Conservation (phyloP, 208 protist species). For the Trypanosoma melophagium region DNA sequence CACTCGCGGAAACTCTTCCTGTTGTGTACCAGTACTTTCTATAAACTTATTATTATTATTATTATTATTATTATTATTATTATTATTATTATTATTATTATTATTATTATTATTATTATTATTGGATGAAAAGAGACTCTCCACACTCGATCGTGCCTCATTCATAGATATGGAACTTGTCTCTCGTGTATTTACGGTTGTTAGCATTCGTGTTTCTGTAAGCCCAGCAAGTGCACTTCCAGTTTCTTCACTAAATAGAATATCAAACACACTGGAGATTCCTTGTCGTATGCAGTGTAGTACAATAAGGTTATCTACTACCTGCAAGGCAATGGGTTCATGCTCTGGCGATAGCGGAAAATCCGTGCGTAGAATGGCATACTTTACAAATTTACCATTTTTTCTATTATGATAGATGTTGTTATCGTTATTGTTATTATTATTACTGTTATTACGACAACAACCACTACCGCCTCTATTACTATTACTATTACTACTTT, state of each 20-base stretch:
- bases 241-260: slow-evolving; percentile 17
- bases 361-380: slow-evolving; percentile 20
- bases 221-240: not conserved
- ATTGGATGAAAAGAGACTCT: not conserved
- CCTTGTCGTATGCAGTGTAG: slow-evolving; percentile 32
- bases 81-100: not conserved
- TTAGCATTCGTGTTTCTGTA: too few relatives aligned
- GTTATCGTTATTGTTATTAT: not conserved
- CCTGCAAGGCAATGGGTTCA: slow-evolving; percentile 43
- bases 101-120: not conserved
- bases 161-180: too few relatives aligned
- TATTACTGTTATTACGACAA: not conserved
- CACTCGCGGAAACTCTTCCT: not conserved
- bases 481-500: not conserved
- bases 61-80: not conserved
- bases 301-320: slow-evolving; percentile 51
- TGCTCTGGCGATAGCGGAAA: slow-evolving; percentile 8
- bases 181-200: too few relatives aligned
- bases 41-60: not conserved
- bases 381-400: slow-evolving; percentile 30
- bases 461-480: not conserved
- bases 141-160: not conserved
- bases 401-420: not conserved
- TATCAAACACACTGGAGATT: slow-evolving; percentile 43
- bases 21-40: not conserved